phyloP scores from a whole-genome alignment of 768 basidiomycete genomes.

The Lactifluus subvellereus region DNA sequence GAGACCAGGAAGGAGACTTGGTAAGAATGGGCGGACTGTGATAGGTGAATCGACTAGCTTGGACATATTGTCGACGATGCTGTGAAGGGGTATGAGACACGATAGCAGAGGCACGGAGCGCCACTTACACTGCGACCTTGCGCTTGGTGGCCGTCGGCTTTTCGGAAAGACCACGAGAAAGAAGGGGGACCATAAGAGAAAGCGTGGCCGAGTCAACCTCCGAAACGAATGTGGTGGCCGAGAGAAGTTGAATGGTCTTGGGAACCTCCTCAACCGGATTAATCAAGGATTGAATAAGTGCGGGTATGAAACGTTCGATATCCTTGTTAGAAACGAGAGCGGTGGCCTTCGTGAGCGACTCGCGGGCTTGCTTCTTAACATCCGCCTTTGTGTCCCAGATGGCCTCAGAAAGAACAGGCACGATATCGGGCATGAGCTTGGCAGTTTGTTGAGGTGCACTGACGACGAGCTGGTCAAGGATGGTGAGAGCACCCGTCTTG shows the following conservation, averaged over 20 bases:
- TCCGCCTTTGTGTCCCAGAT: conserved; percentile 99
- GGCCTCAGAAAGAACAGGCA: conserved; percentile 88
- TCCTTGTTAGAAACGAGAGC: conserved; percentile 98
- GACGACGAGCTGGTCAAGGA: conserved; percentile 82
- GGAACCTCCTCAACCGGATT: conserved; percentile 99
- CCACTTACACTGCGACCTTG: conserved; percentile 90
- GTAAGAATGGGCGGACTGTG: conserved; percentile 95
- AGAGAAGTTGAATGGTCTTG: conserved; percentile 89
- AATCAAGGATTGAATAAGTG: conserved; percentile 95
- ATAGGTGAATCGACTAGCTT: conserved; percentile 94
- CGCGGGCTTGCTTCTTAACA: conserved; percentile 97
- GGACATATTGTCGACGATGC: conserved; percentile 96
- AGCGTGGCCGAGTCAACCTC: conserved; percentile 97
- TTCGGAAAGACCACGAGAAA: conserved; percentile 89
- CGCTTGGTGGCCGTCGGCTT: conserved; percentile 96
- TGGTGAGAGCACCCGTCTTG: conserved; percentile 80
- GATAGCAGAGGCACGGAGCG: conserved; percentile 1
- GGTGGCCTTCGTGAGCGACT: conserved; percentile 89
- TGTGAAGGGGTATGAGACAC: conserved; percentile 33
- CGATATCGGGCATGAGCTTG: conserved; percentile 89
- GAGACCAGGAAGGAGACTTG: conserved; percentile 89
- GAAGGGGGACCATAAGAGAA: conserved; percentile 94
- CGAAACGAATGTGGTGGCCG: conserved; percentile 98
- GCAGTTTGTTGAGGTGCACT: conserved; percentile 80
- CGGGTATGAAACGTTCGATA: conserved; percentile 94